Conservation (phyloP, 768 basidiomycete species). For the Boletus edulis region DNA sequence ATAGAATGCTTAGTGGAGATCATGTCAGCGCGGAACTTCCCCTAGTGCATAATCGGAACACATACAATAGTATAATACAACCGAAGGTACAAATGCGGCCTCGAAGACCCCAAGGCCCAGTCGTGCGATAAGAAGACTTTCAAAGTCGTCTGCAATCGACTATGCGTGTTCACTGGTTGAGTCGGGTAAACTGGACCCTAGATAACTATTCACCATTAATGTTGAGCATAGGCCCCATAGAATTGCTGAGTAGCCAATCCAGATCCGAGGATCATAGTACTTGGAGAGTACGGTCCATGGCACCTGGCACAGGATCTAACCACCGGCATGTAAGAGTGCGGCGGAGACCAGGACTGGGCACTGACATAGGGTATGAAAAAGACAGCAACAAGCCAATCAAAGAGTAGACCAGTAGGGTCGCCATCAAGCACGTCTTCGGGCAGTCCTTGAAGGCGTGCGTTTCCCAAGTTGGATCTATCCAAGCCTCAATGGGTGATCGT, state of each 20-base stretch:
- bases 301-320: conserved; percentile 65
- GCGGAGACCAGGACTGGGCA: not conserved
- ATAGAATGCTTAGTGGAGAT: conserved; percentile 38
- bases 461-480: conserved; percentile 77
- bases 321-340: not conserved
- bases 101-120: conserved; percentile 35
- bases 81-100: conserved; percentile 32
- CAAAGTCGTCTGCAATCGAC: conserved; percentile 28
- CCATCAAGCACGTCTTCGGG: conserved; percentile 62
- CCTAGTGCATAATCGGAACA: not conserved
- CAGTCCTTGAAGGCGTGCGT: conserved; percentile 73
- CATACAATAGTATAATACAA: conserved; percentile 32
- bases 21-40: conserved; percentile 13
- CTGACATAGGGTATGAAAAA: conserved; percentile 81
- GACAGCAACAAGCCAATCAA: conserved; percentile 74
- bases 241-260: conserved; percentile 64
- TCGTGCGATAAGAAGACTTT: conserved; percentile 30
- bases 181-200: not conserved
- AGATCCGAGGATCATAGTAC: conserved; percentile 60
- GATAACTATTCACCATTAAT: conserved; percentile 49
- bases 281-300: conserved; percentile 69
- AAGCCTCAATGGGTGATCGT: conserved; percentile 37
- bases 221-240: conserved; percentile 76
- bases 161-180: conserved; percentile 3
- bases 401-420: conserved; percentile 65